Base-by-base conservation (phyloP, 202 grass and related monocot species). In the Schoenoplectus tabernaemontani region DNA sequence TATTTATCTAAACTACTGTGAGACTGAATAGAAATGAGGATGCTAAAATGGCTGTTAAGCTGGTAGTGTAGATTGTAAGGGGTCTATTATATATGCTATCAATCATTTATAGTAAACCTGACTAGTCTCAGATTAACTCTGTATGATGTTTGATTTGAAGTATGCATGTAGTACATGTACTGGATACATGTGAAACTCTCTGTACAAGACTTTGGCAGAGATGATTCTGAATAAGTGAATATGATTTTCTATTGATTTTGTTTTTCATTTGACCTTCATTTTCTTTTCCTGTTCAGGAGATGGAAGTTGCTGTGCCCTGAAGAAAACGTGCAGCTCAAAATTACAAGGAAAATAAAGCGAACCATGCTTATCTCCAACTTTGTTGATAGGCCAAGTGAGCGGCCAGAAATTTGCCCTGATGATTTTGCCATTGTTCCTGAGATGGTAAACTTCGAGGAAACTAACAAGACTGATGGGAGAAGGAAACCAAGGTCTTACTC, bases 361-460 rank as follows among this genome's bases (percentile, higher is more conserved):
- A 70, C 77, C 51, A 80, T 92, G 78, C 87, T 97, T 32, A 83
- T 90, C 60, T 85, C 81, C 60, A 97, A 97, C 80, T 97, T 97
- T 89, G 95, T 97, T 72, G 80, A 87, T 83, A 89, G 95, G 80
- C 84, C 92, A 87, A 80, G 82, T 58, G 95, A 97, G 66, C 70
- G 89, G 63, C 91, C 91, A 78, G 84, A 86, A 82, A 94, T 97
- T 88, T 70, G 81, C 64, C 89, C 89, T 26, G 73, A 77, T 41
- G 91, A 98, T 59, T 88, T 98, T 32, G 68, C 81, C 4, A 61
- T 80, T 63, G 26, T 63, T 12, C 47, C 84, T 79, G 73, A 92
- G 64, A 73, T 87, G 48, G 33, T 62, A 62, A 82, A 67, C 36
- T 56, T 66, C 26, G 82, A 74, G 28, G 47, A 87, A 88, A 36